Evolutionary conservation across 2,329 filamentous ascomycete genomes (phyloP), one percentile per base, ranked within the genome.

Genomic region (Teratosphaeria destructans): DNA sequence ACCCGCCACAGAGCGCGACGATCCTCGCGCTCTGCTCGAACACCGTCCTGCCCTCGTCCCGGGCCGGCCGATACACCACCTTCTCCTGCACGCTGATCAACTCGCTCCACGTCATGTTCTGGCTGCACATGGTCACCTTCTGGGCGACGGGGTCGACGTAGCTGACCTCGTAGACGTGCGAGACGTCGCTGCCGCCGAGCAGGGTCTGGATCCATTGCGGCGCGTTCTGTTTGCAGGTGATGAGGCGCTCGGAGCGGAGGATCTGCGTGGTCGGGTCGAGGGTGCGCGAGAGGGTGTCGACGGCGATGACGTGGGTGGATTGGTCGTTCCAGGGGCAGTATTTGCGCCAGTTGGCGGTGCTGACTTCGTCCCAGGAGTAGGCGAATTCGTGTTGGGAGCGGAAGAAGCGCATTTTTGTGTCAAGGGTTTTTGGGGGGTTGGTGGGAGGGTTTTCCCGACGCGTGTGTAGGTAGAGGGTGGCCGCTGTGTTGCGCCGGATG

Each of bases 361-460:
- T 96, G 39, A 99, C 94, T 76, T 97, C 93, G 71, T 96, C 90
- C 94, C 94, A 99, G 54, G 93, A 95, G 81, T 99, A 99, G 79
- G 96, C 83, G 78, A 95, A 99, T 62, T 90, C 91, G 76, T 90
- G 89, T 47, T 81, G 80, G 71, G 90, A 95, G 68, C 90, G 89
- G 72, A 97, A 97, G 77, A 97, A 89, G 82, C 95, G 96, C 94
- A 99, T 97, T 26, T 16, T 56, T 49, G n/a, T n/a, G n/a, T n/a
- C n/a, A n/a, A n/a, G n/a, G n/a, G 43, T 23, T 19, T 19, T 23
- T 49, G 11, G 37, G 6, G n/a, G 43, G 3, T 49, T 11, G 11
- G 37, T 19, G n/a, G 19, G 10, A 23, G 8, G 16, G 43, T n/a
- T 49, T 23, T 49, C 43, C 43, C 43, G 23, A 49, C 43, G 43